Evolutionary conservation across 83 land plant genomes (phyloP).

Genomic region (Diphasiastrum complanatum): DNA sequence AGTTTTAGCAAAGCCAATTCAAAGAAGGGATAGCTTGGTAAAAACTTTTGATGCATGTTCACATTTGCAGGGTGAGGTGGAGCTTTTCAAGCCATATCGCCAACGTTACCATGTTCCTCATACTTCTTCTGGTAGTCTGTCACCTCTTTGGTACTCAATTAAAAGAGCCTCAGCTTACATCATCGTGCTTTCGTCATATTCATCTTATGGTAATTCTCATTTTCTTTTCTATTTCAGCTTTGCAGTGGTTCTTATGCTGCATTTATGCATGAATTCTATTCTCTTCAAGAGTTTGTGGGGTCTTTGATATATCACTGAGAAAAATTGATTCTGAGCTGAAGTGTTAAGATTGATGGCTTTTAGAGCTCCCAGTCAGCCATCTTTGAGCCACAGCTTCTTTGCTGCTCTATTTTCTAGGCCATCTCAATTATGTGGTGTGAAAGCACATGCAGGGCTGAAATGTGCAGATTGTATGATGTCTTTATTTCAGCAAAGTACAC

Average conservation of each 20-base stretch:
- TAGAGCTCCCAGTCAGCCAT: no score
- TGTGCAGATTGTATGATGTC: no score
- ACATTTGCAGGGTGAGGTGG: conserved; percentile 37
- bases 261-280: conserved; percentile 2
- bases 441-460: no score
- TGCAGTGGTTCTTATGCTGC: not conserved
- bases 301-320: conserved; percentile 5
- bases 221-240: not conserved
- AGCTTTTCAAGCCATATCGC: conserved; percentile 42
- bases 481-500: conserved; percentile 44
- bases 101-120: conserved; percentile 40
- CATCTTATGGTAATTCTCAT: conserved; percentile 37
- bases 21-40: not conserved
- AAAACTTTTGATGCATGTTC: not conserved
- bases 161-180: conserved; percentile 50
- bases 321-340: no score
- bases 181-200: conserved; percentile 49
- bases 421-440: no score
- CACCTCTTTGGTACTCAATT: conserved; percentile 56
- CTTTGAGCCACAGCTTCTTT: no score
- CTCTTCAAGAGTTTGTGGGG: not conserved
- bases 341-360: no score
- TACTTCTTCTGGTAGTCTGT: conserved; percentile 36
- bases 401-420: no score
- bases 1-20: no score